A percentile compares a stretch with the other conserved stretches of the same genome.
phyloP scores from a whole-genome alignment of 352 stramenopile species.

The Pythium biforme region DNA sequence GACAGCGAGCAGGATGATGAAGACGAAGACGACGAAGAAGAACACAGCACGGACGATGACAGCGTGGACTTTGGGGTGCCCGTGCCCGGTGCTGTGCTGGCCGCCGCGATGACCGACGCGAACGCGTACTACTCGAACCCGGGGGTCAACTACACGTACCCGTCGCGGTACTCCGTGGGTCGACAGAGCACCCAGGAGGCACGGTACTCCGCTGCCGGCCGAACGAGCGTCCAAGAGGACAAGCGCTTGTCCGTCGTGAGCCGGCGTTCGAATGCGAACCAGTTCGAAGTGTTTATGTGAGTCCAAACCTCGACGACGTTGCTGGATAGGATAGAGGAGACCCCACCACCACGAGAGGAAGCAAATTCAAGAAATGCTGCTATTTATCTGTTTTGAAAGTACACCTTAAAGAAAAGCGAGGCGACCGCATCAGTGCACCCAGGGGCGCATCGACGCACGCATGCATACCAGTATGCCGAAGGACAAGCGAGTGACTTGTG shows the following conservation, averaged over 20 bases:
- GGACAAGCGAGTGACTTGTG: too few relatives aligned
- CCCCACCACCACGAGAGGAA: too few relatives aligned
- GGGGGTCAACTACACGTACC: not conserved
- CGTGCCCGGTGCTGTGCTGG: conserved; percentile 20
- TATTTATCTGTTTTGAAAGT: conserved; percentile 28
- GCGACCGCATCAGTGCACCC: not conserved
- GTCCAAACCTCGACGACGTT: not conserved
- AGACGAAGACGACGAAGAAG: conserved; percentile 21
- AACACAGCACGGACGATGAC: conserved; percentile 13
- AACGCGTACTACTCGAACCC: conserved; percentile 22
- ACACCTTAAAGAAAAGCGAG: not conserved
- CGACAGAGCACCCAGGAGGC: not conserved
- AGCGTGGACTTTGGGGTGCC: conserved; percentile 20
- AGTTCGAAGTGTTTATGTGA: conserved; percentile 26
- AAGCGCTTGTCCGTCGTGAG: conserved; percentile 23
- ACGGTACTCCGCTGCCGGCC: conserved; percentile 1
- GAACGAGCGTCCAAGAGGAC: conserved; percentile 14
- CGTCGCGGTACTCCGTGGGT: conserved; percentile 9
- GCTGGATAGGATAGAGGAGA: not conserved
- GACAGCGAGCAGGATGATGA: conserved; percentile 28
- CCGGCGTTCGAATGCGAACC: conserved; percentile 23
- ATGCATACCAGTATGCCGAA: too few relatives aligned
- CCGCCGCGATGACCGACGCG: conserved; percentile 20
- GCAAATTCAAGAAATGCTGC: conserved; percentile 2
- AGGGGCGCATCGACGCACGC: too few relatives aligned